Percentiles rank a stretch among this genome's conserved stretches.
phyloP scores from a whole-genome alignment of 768 basidiomycete genomes.

The Podaxis mareebaensis region DNA sequence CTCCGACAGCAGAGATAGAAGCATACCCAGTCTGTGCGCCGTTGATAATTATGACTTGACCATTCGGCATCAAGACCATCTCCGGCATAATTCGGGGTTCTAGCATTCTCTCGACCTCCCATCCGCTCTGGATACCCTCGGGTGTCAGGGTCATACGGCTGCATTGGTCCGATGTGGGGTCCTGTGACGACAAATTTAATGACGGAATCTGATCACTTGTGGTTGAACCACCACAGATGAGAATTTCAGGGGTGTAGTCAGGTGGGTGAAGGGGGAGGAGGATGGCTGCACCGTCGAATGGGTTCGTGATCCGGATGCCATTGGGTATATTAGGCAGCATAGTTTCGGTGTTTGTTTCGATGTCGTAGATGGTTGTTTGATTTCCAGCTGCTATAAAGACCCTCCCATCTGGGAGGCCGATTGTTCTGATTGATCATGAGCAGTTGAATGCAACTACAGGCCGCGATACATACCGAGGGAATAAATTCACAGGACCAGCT shows the following conservation, averaged over 20 bases:
- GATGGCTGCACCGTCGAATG: constrained; percentile 37
- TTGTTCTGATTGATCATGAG: constrained; percentile 22
- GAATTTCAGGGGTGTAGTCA: constrained; percentile 43
- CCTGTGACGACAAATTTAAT: constrained; percentile 36
- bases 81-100: constrained; percentile 40
- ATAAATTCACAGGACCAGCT: constrained; percentile 28
- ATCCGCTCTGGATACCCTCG: constrained; percentile 42
- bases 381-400: constrained; percentile 43
- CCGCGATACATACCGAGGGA: constrained; percentile 26
- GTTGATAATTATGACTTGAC: constrained; percentile 43
- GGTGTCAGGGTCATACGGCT: constrained; percentile 41
- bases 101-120: constrained; percentile 47
- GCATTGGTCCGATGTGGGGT: constrained; percentile 44
- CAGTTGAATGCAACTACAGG: neutral
- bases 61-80: constrained; percentile 42
- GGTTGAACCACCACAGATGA: constrained; percentile 48
- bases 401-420: constrained; percentile 40
- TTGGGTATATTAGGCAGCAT: constrained; percentile 47
- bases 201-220: constrained; percentile 30
- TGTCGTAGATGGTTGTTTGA: constrained; percentile 42
- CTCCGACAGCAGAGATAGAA: constrained; percentile 34
- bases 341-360: constrained; percentile 36
- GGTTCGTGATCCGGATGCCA: constrained; percentile 41
- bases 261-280: constrained; percentile 39
- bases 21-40: constrained; percentile 45